Base-by-base conservation (phyloP, 441 rosid genomes). In the Brassica balearica region DNA sequence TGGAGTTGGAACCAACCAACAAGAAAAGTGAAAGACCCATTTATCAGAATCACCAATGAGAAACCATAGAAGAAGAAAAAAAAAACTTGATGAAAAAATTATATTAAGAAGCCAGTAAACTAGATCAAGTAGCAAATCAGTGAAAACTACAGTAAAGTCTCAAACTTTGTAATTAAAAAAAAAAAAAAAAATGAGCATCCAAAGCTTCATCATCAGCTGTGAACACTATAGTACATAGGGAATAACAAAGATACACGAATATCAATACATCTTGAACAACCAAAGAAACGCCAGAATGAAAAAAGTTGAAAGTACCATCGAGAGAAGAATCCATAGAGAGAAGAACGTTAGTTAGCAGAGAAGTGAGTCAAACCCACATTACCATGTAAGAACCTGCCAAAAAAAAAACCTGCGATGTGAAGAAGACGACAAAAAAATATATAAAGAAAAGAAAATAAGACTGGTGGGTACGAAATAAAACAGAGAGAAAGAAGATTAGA, bases 201-300 rank as follows among this genome's bases (percentile, higher is more conserved):
- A 76, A 85, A 69, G 55, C 62, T 51, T 48, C 72, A 27, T 8
- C 14, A 25, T 14, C 22, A 66, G 56, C 56, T 32, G 36, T 68
- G 71, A 67, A 15, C 69, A 36, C 7, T 36, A 9, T 41, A 41
- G 4, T 12, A 12, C n/a, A 62, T 38, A 15, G 58, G 32, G 67
- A 69, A 29, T 38, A 70, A 51, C 25, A 51, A 73, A 43, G 20
- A 9, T 27, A 59, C 79, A 80, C 80, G 67, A 12, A 70, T 65
- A 32, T 46, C 77, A 80, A 80, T 75, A 69, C 65, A 80, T 80
- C 72, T 80, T 60, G 36, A 76, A 38, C 65, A 46, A 76, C 72
- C 17, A 66, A 76, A 55, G 79, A 75, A 79, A 74, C 63, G 0
- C 60, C 71, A 74, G 75, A 77, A 51, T n/a, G n/a, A 2, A 6